These are phyloP conservation scores for Teratosphaeria viscida DNA, from an alignment of 2,329 filamentous ascomycete genomes.

Conservation along the genomic window DNA sequence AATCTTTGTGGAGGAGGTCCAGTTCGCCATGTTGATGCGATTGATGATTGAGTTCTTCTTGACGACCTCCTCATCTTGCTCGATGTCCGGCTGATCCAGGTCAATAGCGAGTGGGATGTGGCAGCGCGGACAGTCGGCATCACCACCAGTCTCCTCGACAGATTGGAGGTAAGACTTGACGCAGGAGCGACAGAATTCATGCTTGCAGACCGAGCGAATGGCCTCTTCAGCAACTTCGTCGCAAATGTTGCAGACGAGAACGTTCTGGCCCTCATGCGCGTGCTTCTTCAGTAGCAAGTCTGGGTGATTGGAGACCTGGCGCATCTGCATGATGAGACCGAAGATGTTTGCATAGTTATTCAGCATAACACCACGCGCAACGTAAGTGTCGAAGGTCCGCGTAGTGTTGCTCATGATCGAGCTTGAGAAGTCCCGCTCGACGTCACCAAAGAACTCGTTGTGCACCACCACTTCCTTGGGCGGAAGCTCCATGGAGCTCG, in stretches of 20 bases:
- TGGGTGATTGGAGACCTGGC: slow-evolving; percentile 88
- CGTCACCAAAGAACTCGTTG: slow-evolving; percentile 92
- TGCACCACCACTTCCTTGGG: slow-evolving; percentile 89
- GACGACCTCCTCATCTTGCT: slow-evolving; percentile 74
- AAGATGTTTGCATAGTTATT: slow-evolving; percentile 99
- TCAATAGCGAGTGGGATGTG: slow-evolving; percentile 86
- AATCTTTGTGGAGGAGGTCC: slow-evolving; percentile 97
- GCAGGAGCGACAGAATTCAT: slow-evolving; percentile 81
- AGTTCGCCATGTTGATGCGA: slow-evolving; percentile 96
- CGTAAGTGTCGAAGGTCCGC: slow-evolving; percentile 90
- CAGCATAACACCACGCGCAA: slow-evolving; percentile 83
- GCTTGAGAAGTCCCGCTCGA: slow-evolving; percentile 87
- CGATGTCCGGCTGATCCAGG: slow-evolving; percentile 87
- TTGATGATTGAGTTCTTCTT: slow-evolving; percentile 98
- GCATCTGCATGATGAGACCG: slow-evolving; percentile 98
- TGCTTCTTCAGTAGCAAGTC: slow-evolving; percentile 89
- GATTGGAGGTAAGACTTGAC: slow-evolving; percentile 71
- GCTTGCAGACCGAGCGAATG: slow-evolving; percentile 81
- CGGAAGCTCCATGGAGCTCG: slow-evolving; percentile 88
- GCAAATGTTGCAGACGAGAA: slow-evolving; percentile 87
- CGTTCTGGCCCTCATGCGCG: slow-evolving; percentile 73
- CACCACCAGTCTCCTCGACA: slow-evolving; percentile 52
- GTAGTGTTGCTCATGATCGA: slow-evolving; percentile 91
- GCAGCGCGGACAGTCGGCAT: slow-evolving; percentile 73
- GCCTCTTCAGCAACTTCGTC: slow-evolving; percentile 94